Base-by-base conservation (phyloP, 208 protist genomes). In the Angomonas ambiguus region DNA sequence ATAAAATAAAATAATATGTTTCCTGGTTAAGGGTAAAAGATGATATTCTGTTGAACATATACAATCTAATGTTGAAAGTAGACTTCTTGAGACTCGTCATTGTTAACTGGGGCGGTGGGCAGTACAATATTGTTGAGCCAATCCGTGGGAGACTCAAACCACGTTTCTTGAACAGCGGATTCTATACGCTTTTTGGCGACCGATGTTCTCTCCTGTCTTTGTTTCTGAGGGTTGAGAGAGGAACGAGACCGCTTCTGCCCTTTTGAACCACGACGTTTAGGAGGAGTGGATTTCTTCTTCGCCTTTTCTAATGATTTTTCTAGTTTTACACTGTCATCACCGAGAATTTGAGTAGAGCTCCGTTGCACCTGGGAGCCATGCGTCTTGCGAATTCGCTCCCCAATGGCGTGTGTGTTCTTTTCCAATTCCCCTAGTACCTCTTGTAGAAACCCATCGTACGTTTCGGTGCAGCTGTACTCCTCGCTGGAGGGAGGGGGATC, bases 61-160 rank as follows among this genome's bases (percentile, higher is more conserved):
- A n/a, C 28, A 35, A 62, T 0, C 24, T 35, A 31, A 67, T 87
- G 80, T 48, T 84, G 78, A 58, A 90, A 91, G 61, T 83, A 94
- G 24, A 94, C 85, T 18, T 88, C 82, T 45, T 94, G 88, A 0
- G 88, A 94, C 53, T 94, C 88, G n/a, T 80, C 74, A 38, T 73
- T 24, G 18, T n/a, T 24, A 0, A 16, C 33, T 3, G 58, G 41
- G 13, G 45, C 49, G 16, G 59, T 20, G 6, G 33, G 42, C 24
- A 49, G 32, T 8, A 67, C 75, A 32, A 67, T 79, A 25, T 72
- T 77, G 20, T 77, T 79, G 1, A 77, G 64, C 1, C 78, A 42
- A 1, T 69, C 53, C 53, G 53, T 35, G 53, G 53, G 30, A 5
- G 53, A 59, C 22, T 59, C 53, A 30, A 59, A 30, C 5, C 28